Base-by-base conservation (phyloP, 805 yeast species). In the Candida piceae region DNA sequence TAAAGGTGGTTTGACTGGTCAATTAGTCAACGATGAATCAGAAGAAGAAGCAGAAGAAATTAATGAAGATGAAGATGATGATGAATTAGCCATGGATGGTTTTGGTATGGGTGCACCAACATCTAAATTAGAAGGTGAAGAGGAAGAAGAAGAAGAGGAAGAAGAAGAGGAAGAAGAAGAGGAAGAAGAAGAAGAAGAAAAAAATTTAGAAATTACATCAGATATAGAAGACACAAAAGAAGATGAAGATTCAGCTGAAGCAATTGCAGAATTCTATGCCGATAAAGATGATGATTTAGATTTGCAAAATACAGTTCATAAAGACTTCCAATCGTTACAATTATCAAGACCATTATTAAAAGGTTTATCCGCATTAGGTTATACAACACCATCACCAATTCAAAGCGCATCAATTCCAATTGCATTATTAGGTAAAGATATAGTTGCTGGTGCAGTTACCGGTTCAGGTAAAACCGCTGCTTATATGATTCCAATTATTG, bases 381-480 rank as follows among this genome's bases (percentile, higher is more conserved):
- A 89, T 58, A 57, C 78, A n/a, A 75, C 73, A 34, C 98, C 98
- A 7, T 84, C 97, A 0, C 95, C 96, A 11, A 86, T 93, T 65
- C 98, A 93, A 67, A 71, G 89, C 42, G 84, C 96, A 1, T 78
- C 95, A 7, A 89, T 93, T 44, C 98, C 99, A 11, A 79, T 90
- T 39, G 96, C 96, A 1, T 69, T 93, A 28, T 59, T 85, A 44
- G 99, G 99, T 52, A 90, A 86, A 57, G 99, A 93, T 63, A 78
- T 93, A 35, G 96, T 93, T 52, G 99, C 97, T 13, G 97, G 97
- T 69, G 99, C 99, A 24, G 96, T 86, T 17, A 93, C 99, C 4
- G 99, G 99, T 67, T 90, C 97, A 16, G 99, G 99, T 74, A 93
- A 93, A 61, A 93, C 99, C 17, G 98, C 97, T 3, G 99, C 99